A percentile compares a stretch with the other conserved stretches of the same genome.
phyloP scores from a whole-genome alignment of 257 asterid genomes.

The Petrea volubilis region DNA sequence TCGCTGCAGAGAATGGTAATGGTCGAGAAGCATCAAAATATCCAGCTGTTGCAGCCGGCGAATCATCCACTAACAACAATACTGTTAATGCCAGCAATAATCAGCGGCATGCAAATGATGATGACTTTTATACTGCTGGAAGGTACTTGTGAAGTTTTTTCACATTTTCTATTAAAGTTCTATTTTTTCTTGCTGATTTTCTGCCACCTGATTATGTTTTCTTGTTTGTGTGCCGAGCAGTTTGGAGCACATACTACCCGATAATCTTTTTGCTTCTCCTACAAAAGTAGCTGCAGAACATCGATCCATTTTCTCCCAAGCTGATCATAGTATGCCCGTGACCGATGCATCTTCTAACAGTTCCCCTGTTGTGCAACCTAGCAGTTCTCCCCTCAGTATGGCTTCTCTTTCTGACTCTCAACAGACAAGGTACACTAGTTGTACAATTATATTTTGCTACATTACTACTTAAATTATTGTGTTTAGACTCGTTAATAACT shows the following conservation, averaged over 20 bases:
- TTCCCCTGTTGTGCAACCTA: constrained; percentile 32
- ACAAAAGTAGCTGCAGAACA: constrained; percentile 50
- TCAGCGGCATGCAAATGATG: constrained; percentile 32
- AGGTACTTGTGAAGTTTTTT: constrained; percentile 40
- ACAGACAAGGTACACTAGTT: constrained; percentile 48
- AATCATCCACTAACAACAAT: constrained; percentile 18
- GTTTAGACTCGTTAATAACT: neutral
- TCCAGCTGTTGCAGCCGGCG: constrained; percentile 19
- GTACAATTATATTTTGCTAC: neutral
- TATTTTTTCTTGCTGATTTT: neutral
- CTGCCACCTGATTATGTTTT: neutral
- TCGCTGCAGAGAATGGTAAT: constrained; percentile 38
- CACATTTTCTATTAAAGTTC: neutral
- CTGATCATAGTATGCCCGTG: constrained; percentile 27
- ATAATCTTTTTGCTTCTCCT: constrained; percentile 69
- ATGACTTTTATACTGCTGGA: constrained; percentile 38
- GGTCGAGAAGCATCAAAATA: constrained; percentile 31
- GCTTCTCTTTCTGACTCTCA: constrained; percentile 48
- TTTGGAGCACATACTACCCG: constrained; percentile 70
- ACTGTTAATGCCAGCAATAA: constrained; percentile 28
- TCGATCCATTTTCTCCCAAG: constrained; percentile 32
- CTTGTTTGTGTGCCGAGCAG: constrained; percentile 37
- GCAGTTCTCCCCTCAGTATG: constrained; percentile 41
- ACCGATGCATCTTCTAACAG: constrained; percentile 43
- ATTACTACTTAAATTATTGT: neutral